Conservation (phyloP, 208 protist species). For the Angomonas ambiguus region DNA sequence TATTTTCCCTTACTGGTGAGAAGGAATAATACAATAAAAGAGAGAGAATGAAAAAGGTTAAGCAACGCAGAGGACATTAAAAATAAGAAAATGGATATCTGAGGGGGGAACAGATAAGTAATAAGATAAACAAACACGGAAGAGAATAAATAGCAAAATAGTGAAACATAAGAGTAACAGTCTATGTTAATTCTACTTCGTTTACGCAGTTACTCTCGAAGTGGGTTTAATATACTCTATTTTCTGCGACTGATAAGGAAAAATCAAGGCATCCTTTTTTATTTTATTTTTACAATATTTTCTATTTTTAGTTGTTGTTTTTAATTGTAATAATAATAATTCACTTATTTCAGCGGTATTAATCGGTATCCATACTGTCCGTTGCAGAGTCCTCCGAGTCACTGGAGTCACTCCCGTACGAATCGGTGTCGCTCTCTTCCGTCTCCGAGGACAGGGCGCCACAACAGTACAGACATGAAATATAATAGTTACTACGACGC, state of each 20-base stretch:
- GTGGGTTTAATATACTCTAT: neutral
- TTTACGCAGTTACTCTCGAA: no score
- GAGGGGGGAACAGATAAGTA: no score
- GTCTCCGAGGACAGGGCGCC: constrained; percentile 36
- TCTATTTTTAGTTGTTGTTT: neutral
- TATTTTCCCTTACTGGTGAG: constrained; percentile 11
- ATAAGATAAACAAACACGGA: neutral
- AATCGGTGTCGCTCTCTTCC: constrained; percentile 11
- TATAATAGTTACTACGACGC: constrained; percentile 73
- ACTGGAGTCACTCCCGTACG: constrained; percentile 10
- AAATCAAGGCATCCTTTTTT: neutral
- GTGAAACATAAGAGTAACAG: constrained; percentile 4
- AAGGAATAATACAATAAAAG: neutral
- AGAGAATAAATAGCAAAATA: constrained; percentile 11
- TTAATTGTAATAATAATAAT: neutral
- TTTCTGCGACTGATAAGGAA: neutral
- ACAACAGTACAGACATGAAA: constrained; percentile 73
- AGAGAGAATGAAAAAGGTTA: neutral
- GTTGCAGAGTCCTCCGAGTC: neutral
- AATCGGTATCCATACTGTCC: neutral
- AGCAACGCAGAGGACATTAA: no score
- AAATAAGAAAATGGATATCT: no score
- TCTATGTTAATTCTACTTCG: no score
- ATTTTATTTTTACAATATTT: neutral
- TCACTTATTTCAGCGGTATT: constrained; percentile 1